These are phyloP conservation scores for Chrysoporthe cubensis DNA, from an alignment of 2,329 filamentous ascomycete species.

Conservation along the genomic window DNA sequence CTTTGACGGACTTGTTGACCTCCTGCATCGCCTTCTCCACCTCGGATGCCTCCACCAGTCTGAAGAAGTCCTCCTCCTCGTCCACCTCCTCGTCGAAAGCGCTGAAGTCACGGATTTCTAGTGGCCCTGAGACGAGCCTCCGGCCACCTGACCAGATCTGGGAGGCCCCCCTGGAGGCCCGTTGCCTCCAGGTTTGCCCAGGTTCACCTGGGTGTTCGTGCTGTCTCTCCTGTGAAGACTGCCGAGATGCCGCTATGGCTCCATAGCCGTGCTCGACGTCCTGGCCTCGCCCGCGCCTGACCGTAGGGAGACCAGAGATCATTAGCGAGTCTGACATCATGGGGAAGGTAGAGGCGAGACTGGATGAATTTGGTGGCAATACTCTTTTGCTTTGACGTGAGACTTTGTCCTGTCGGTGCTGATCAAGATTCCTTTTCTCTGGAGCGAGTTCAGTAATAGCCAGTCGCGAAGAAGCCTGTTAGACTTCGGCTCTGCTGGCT, in stretches of 20 bases:
- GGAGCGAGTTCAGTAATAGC: too few species aligned
- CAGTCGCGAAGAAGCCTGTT: too few species aligned
- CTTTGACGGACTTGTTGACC: background rate
- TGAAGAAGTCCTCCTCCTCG: background rate
- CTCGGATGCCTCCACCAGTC: background rate
- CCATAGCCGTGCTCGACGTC: constrained; percentile 5
- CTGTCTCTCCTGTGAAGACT: background rate
- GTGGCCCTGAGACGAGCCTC: background rate
- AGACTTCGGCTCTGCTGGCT: too few species aligned
- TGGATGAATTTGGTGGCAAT: background rate
- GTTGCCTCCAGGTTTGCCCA: background rate
- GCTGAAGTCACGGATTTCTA: background rate
- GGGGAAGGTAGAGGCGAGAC: too few species aligned
- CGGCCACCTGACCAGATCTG: background rate
- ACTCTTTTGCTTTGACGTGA: too few species aligned
- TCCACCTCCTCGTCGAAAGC: background rate
- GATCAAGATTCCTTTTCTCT: too few species aligned
- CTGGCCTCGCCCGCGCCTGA: background rate
- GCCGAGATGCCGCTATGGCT: background rate
- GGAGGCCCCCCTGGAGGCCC: background rate
- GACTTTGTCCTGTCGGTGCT: too few species aligned
- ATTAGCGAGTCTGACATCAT: background rate
- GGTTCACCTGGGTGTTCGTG: background rate
- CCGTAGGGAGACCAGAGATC: background rate
- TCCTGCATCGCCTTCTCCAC: background rate